These are phyloP conservation scores for Kickxella alabastrina DNA, from an alignment of 192 early-diverging fungal genomes.

Conservation along the genomic window DNA sequence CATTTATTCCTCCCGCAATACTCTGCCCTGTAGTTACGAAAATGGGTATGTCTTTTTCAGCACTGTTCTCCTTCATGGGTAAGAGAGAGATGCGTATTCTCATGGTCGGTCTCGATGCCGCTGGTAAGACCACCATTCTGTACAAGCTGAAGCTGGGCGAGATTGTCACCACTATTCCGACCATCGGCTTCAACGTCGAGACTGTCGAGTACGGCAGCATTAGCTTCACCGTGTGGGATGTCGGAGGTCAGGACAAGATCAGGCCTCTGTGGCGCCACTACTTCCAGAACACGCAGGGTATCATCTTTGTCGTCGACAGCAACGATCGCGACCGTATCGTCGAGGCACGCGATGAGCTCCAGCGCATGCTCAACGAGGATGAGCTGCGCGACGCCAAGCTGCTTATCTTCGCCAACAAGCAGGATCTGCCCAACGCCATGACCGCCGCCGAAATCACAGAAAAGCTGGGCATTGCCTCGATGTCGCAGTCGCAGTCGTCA, in stretches of 20 bases:
- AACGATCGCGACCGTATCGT: slow-evolving; percentile 92
- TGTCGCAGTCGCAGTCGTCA: slow-evolving; percentile 62
- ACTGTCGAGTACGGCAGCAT: slow-evolving; percentile 98
- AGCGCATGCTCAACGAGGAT: slow-evolving; percentile 93
- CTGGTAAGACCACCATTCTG: slow-evolving; percentile 97
- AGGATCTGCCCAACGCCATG: slow-evolving; percentile 97
- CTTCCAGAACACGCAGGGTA: slow-evolving; percentile 95
- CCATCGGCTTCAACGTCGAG: slow-evolving; percentile 99
- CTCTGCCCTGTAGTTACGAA: slow-evolving; percentile 19
- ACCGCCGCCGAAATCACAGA: slow-evolving; percentile 89
- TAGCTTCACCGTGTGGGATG: slow-evolving; percentile 98
- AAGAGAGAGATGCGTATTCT: slow-evolving; percentile 97
- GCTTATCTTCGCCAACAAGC: slow-evolving; percentile 98
- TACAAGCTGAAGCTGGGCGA: slow-evolving; percentile 99
- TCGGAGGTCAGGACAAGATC: slow-evolving; percentile 98
- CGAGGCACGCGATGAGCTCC: slow-evolving; percentile 92
- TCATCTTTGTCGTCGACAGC: slow-evolving; percentile 97
- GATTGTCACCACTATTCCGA: slow-evolving; percentile 98
- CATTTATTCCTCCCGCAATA: no score
- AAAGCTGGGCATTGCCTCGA: slow-evolving; percentile 81
- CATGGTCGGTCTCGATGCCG: slow-evolving; percentile 94
- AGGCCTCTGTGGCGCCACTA: slow-evolving; percentile 98
- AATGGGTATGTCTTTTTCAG: slow-evolving; percentile 88
- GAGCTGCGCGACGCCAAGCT: slow-evolving; percentile 88
- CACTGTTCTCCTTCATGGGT: slow-evolving; percentile 68